Base-by-base conservation (phyloP, 2,329 filamentous ascomycete species). In the Talaromyces albobiverticillius region DNA sequence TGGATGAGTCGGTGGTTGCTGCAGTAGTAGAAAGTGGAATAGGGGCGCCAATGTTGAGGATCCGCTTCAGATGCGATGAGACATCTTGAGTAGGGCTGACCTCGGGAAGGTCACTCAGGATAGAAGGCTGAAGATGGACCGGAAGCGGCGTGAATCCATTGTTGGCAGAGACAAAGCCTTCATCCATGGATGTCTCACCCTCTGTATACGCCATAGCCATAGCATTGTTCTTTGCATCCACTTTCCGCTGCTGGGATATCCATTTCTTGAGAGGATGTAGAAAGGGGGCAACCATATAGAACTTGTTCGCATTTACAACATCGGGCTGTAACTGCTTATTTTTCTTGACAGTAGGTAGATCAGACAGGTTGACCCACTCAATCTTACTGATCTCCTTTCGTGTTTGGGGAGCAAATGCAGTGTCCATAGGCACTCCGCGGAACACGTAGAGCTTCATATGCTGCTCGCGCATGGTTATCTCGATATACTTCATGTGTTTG, bases 381-480 rank as follows among this genome's bases (percentile, higher is more conserved):
- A 99, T 96, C 73, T 90, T 95, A 73, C 93, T 95, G 67, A 99
- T 99, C 71, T 99, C 95, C 71, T 97, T 97, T 53, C 95, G 82
- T 5, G 94, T 97, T 62, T 86, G 86, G 3, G 95, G 90, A 70
- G 93, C 88, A 66, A 99, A 99, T 57, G 85, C 71, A 0, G 90
- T 93, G 63, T 96, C 86, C 79, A 89, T 88, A 13, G 91, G 89
- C 3, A 99, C 85, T 59, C 91, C 86, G 51, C 90, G 85, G 68
- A 99, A 95, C 46, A 97, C 88, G 67, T 94, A 99, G 32, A 99
- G 81, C 59, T 89, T 84, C 75, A 99, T 87, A 68, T 96, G 90
- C 73, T 97, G 93, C 68, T 96, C 90, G 63, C 89, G 82, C 84
- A 97, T 95, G 13, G 86, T 87, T 56, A 95, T 84, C 64, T 95